Base-by-base conservation (phyloP, 805 yeast species). In the Candida sithepensis region DNA sequence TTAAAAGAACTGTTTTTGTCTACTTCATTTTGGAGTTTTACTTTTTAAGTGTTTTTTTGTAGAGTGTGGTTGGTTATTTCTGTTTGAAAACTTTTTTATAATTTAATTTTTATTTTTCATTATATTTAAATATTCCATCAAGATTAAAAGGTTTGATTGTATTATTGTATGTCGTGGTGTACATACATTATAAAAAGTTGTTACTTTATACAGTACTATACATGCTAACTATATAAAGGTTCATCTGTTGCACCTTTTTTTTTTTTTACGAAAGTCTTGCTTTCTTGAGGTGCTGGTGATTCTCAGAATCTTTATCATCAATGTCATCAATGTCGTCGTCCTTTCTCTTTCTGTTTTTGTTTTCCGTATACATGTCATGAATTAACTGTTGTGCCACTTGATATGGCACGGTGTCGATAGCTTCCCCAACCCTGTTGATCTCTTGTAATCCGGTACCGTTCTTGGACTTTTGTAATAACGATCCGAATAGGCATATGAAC, bases 381-480 rank as follows among this genome's bases (percentile, higher is more conserved):
- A 41, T 41, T 18, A 20, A 19, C 26, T 18, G 19, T 36, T 30
- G 19, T 14, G 36, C 34, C 8, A 30, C 34, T 20, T n/a, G 9
- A 7, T 16, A 16, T 16, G 19, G 23, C 4, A 9, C 45, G 19
- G 34, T 23, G 4, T 16, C 3, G 26, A 10, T 28, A 12, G 10
- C 30, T 12, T 41, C 46, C 8, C 22, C 50, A n/a, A 32, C 46
- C 20, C 43, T 45, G 4, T 45, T 45, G 20, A 55, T 39, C 6
- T 42, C 50, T 30, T 58, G 61, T 36, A 60, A 49, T 13, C 61
- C 58, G 28, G 43, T 42, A 5, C 60, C 62, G 2, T 16, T 26
- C 4, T 48, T 42, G 20, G 44, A 38, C 32, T 42, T 40, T 4
- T 45, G 30, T 12, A 30, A 5, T 16, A 60, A 44, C 9, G 16